A percentile compares a stretch with the other conserved stretches of the same genome.
Conservation (phyloP, 1,284 basidiomycete species). For the Apiotrichum porosum region DNA sequence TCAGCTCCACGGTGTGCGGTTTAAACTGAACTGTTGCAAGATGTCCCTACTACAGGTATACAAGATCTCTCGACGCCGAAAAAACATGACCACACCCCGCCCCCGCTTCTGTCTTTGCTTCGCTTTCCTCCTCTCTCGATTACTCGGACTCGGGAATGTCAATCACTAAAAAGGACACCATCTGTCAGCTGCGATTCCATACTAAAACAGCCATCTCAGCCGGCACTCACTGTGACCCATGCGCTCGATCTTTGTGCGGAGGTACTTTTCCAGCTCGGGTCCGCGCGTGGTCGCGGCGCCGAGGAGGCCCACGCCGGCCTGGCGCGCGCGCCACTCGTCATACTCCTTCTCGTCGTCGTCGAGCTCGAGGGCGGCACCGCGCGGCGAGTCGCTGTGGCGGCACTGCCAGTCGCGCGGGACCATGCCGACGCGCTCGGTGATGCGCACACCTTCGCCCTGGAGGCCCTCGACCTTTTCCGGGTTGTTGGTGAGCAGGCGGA, state of each 20-base stretch:
- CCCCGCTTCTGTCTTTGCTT: no score
- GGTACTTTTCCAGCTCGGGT: slow-evolving; percentile 87
- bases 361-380: slow-evolving; percentile 22
- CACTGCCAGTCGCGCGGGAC: slow-evolving; percentile 82
- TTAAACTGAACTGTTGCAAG: no score
- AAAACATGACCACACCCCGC: no score
- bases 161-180: no score
- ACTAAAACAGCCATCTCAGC: no score
- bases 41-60: no score
- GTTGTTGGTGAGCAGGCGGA: slow-evolving; percentile 91
- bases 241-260: slow-evolving; percentile 87
- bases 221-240: slow-evolving; percentile 99
- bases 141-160: slow-evolving; percentile 18
- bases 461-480: slow-evolving; percentile 93
- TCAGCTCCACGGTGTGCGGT: no score
- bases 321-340: slow-evolving; percentile 52
- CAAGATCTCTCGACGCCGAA: no score
- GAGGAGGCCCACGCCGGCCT: slow-evolving; percentile 73
- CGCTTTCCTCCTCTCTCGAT: no score
- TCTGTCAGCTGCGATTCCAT: no score
- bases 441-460: slow-evolving; percentile 71
- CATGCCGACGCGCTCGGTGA: slow-evolving; percentile 88
- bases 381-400: slow-evolving; percentile 10
- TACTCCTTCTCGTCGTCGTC: slow-evolving; percentile 42
- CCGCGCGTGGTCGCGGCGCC: slow-evolving; percentile 75